Base-by-base conservation (phyloP, 129 eudicot species). In the Dittrichia graveolens region DNA sequence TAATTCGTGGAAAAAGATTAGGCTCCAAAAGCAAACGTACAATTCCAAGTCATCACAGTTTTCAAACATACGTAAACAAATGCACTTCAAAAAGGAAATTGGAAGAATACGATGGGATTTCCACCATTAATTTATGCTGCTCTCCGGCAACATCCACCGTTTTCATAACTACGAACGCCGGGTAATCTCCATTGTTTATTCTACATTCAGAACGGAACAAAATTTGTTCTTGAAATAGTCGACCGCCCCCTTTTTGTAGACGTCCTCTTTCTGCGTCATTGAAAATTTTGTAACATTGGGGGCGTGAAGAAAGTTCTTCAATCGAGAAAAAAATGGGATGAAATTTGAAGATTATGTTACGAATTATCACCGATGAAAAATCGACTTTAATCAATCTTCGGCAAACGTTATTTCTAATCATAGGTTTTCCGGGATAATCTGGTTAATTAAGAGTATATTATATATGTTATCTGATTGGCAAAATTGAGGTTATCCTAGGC, bases 71-170 rank as follows among this genome's bases (percentile, higher is more conserved):
- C 31, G 31, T 24, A 43, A 61, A 16, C 6, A n/a, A 72, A 45
- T 37, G 31, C 37, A 61, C 47, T 19, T 15, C 55, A 64, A 64
- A 64, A 43, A 19, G 6, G 3, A 65, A 65, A 44, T 65, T 45
- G 52, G 72, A 59, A 16, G 19, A 73, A 72, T 13, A 60, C 72
- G 37, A 55, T 66, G 60, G 59, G 47, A 75, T 75, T 75, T 73
- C n/a, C 9, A 48, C 67, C 67, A 3, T 34, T 12, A 34, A 48
- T 38, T 18, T 6, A 73, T 1, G 60, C 42, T 49, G 35, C 14
- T 52, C 41, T 13, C 72, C 53, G 64, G 42, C 63, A 31, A 13
- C 54, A 64, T 15, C 53, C 44, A 24, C 65, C 65, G 78, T 15
- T 7, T 38, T 39, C 69, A 5, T 61, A 47, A 37, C 70, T 44